phyloP scores from a whole-genome alignment of 108 stramenopile genomes.

The Cyclotella kingstonii region DNA sequence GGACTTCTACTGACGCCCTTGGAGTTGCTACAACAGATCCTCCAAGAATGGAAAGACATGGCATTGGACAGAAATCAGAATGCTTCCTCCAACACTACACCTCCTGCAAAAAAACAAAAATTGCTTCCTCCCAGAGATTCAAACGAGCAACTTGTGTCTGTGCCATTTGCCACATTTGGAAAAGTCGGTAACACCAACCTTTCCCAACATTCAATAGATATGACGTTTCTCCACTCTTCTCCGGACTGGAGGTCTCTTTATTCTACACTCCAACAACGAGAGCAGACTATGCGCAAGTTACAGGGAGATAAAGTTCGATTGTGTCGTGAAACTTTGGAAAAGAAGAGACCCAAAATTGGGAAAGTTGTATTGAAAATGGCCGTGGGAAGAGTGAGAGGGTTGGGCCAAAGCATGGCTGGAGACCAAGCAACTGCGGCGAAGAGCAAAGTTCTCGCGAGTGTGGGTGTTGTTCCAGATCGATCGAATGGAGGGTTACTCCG shows the following conservation, averaged over 20 bases:
- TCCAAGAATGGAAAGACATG: slow-evolving; percentile 46
- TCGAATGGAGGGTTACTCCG: neutral
- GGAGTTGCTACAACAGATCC: slow-evolving; percentile 26
- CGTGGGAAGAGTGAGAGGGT: slow-evolving; percentile 36
- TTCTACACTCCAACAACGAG: slow-evolving; percentile 13
- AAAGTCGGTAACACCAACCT: slow-evolving; percentile 9
- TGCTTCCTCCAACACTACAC: neutral
- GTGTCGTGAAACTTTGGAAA: slow-evolving; percentile 57
- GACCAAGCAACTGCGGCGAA: neutral
- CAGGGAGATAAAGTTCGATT: slow-evolving; percentile 36
- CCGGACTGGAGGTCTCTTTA: slow-evolving; percentile 38
- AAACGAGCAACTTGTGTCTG: neutral
- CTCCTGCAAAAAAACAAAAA: slow-evolving; percentile 21
- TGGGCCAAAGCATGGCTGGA: neutral
- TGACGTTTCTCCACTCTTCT: slow-evolving; percentile 30
- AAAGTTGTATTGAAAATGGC: slow-evolving; percentile 37
- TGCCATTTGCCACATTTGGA: slow-evolving; percentile 24
- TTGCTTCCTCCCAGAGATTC: neutral
- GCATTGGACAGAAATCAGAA: slow-evolving; percentile 24
- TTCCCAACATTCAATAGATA: slow-evolving; percentile 26
- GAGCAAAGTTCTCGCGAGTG: neutral
- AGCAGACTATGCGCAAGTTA: slow-evolving; percentile 15
- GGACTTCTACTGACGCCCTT: slow-evolving; percentile 10
- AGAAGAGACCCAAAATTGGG: slow-evolving; percentile 31
- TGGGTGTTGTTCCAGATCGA: neutral